phyloP scores from a whole-genome alignment of 225 moss, liverwort and hornwort genomes.

The Pseudisothecium myosuroides region DNA sequence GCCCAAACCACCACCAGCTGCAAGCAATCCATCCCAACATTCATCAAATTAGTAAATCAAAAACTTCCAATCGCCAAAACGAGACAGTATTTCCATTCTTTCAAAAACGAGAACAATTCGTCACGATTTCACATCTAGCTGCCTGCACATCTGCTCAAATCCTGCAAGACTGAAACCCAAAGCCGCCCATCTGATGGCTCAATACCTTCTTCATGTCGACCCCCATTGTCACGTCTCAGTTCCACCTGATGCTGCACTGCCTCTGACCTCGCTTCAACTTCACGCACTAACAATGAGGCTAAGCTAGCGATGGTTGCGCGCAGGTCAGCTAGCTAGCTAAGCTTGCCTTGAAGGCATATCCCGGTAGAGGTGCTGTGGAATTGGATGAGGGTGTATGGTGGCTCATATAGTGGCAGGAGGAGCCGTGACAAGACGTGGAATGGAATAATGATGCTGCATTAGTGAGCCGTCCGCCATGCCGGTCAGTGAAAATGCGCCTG shows the following conservation, averaged over 20 bases:
- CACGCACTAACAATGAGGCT: neutral
- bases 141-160: neutral
- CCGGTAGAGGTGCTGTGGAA: neutral
- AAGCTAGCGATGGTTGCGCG: neutral
- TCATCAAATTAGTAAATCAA: neutral
- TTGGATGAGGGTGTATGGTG: neutral
- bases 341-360: neutral
- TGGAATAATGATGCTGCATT: conserved; percentile 6
- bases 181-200: neutral
- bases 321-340: neutral
- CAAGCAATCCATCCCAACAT: neutral
- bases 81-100: neutral
- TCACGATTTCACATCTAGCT: neutral
- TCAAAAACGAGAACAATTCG: neutral
- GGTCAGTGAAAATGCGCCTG: neutral
- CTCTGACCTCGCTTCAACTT: neutral
- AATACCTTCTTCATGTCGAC: neutral
- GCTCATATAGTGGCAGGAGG: neutral
- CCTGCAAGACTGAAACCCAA: neutral
- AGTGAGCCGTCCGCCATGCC: neutral
- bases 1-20: neutral
- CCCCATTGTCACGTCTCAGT: neutral
- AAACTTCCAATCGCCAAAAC: neutral
- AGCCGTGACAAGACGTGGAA: neutral
- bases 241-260: neutral